Conservation (phyloP, 768 basidiomycete species). For the Multifurca ochricompacta region DNA sequence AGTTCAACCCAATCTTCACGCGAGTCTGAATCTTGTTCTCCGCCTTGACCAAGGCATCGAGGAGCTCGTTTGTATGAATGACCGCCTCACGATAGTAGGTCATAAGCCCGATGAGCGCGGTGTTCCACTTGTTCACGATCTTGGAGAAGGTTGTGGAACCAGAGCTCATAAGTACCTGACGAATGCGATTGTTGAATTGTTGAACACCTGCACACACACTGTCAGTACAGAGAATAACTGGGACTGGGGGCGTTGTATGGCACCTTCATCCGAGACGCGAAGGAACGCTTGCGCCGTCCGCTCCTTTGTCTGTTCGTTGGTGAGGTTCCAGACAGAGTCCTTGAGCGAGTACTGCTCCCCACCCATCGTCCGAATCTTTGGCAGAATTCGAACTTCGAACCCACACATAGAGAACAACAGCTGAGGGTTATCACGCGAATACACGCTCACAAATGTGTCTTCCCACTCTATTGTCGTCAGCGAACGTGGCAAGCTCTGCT, state of each 20-base stretch:
- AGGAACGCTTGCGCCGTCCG: constrained; percentile 97
- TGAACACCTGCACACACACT: constrained; percentile 56
- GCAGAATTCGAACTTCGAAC: constrained; percentile 97
- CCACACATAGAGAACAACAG: constrained; percentile 97
- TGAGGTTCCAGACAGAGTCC: constrained; percentile 94
- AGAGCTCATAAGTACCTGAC: constrained; percentile 96
- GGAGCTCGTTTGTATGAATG: constrained; percentile 92
- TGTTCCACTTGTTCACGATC: constrained; percentile 98
- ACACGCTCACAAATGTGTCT: constrained; percentile 94
- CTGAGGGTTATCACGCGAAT: constrained; percentile 96
- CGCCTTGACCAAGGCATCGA: constrained; percentile 94
- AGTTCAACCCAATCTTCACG: constrained; percentile 98
- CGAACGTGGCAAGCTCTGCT: constrained; percentile 90
- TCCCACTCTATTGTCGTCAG: constrained; percentile 99
- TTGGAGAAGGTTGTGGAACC: constrained; percentile 98
- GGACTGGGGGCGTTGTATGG: constrained; percentile 2
- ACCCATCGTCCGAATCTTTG: constrained; percentile 90
- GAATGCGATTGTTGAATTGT: constrained; percentile 95
- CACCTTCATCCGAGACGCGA: constrained; percentile 92
- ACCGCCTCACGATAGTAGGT: constrained; percentile 98
- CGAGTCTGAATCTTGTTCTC: constrained; percentile 99
- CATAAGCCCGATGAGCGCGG: constrained; percentile 91
- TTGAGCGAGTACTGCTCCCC: constrained; percentile 97
- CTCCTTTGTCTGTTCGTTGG: constrained; percentile 96
- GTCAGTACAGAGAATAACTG: constrained; percentile 7